A percentile compares a stretch with the other conserved stretches of the same genome.
These are phyloP conservation scores for Pseudogymnoascus sp. DNA, from an alignment of 2,329 filamentous ascomycete species.

Conservation along the genomic window DNA sequence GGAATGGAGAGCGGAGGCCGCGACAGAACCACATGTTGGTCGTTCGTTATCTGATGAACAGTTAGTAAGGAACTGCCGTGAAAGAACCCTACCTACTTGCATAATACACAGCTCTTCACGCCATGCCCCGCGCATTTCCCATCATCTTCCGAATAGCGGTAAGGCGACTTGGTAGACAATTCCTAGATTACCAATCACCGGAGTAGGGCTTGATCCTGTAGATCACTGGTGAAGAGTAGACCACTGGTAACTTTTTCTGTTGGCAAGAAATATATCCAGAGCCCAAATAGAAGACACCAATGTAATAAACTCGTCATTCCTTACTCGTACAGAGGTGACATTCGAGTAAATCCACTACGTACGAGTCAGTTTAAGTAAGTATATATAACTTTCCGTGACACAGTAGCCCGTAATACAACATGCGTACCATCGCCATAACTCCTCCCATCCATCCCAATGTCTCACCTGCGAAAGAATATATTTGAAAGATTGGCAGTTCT, in stretches of 20 bases:
- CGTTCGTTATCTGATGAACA: not conserved
- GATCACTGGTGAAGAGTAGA: not conserved
- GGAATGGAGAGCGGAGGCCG: not conserved
- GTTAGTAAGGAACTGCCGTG: not conserved
- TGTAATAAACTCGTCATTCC: not conserved
- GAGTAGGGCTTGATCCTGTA: not conserved
- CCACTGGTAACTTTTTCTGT: not conserved
- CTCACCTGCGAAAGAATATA: not conserved
- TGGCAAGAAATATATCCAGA: not conserved
- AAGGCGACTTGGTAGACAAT: not conserved
- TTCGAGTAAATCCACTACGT: not conserved
- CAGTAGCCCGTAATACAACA: not conserved
- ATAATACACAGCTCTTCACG: not conserved
- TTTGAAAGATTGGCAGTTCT: not conserved
- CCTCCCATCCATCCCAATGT: not conserved
- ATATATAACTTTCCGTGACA: not conserved
- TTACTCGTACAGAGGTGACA: not conserved
- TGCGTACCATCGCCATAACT: not conserved
- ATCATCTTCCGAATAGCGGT: not conserved
- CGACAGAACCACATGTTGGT: not conserved
- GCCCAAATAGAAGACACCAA: not conserved
- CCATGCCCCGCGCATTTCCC: not conserved
- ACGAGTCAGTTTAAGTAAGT: not conserved
- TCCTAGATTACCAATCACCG: not conserved
- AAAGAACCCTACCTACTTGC: not conserved